Percentiles rank a stretch among this genome's conserved stretches.
phyloP scores from a whole-genome alignment of 176 grass and related monocot species.

The Oropetium thomaeum region DNA sequence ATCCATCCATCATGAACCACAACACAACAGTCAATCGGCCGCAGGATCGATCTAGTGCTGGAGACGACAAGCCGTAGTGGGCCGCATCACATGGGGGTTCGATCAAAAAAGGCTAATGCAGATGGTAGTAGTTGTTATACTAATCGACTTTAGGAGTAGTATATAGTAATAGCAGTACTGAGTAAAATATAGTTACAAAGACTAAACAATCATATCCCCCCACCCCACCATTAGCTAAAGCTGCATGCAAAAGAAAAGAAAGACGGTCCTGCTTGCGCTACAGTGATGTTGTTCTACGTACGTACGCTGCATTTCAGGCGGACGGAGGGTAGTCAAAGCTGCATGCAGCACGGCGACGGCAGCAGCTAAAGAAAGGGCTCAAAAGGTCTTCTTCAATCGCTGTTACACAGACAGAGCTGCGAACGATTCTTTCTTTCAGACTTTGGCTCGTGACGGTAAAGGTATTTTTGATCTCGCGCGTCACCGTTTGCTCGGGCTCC shows the following conservation, averaged over 20 bases:
- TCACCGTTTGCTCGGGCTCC: background rate
- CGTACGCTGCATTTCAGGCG: background rate
- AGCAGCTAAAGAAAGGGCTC: background rate
- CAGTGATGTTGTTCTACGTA: background rate
- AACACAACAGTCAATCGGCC: conserved; percentile 15
- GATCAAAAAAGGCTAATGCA: conserved; percentile 20
- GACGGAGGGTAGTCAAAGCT: background rate
- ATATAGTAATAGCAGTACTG: conserved; percentile 16
- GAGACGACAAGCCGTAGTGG: conserved; percentile 3
- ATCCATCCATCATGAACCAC: background rate
- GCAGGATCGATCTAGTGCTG: background rate
- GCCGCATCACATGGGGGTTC: conserved; percentile 10
- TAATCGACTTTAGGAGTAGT: conserved; percentile 14
- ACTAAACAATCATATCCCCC: conserved; percentile 37
- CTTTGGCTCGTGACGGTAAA: background rate
- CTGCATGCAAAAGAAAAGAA: conserved; percentile 12
- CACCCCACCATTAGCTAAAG: conserved; percentile 35
- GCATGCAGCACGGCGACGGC: background rate
- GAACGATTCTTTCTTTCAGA: background rate
- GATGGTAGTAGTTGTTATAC: background rate
- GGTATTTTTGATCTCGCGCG: background rate
- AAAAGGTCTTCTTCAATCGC: background rate
- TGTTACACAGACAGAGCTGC: background rate
- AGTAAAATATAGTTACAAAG: conserved; percentile 32
- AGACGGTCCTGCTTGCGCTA: background rate